Evolutionary conservation across 805 yeast species (phyloP), one percentile per base, ranked within the genome.

Genomic region (Dipodascopsis uninucleata): DNA sequence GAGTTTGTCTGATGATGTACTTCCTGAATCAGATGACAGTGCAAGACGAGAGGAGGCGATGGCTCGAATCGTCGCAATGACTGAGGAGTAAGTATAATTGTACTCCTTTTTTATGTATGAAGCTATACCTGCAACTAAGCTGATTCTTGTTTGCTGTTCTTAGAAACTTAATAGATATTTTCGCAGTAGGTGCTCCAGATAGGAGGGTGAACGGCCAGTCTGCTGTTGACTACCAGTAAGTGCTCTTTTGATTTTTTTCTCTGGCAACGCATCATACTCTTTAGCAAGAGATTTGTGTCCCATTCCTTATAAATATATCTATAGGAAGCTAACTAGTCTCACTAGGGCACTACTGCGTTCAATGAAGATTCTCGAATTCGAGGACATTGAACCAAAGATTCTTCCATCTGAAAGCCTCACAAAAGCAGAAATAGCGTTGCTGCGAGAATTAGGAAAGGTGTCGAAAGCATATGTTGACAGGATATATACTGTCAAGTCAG

Each of bases 111-210:
- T 5, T 26, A 9, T 36, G 43, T 6, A 8, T 28, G 45, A 20
- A 26, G 7, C 25, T 8, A 7, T 16, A 21, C n/a, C n/a, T n/a
- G n/a, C n/a, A 21, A 7, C 14, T 22, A 16, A 14, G 16, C 41
- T 31, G 26, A 20, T 37, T 14, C 22, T 10, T 22, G 5, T 7
- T 7, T 9, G 22, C 4, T 18, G 28, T 23, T 21, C n/a, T n/a
- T 23, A 50, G 55, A 38, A 50, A 48, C 24, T 35, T 50, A 29
- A 50, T 50, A 29, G 55, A 50, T 22, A 43, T 50, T 18, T 50
- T 50, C 38, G 47, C 49, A 4, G 55, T 50, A n/a, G 55, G 55
- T 3, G 40, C 55, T 5, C 49, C 53, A 3, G 55, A 47, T 14
- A 18, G 53, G 14, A 32, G 55, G 26, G 26, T 42, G 8, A 37